Conservation (phyloP, 768 basidiomycete genomes). For the Nevesoporus exiguus region DNA sequence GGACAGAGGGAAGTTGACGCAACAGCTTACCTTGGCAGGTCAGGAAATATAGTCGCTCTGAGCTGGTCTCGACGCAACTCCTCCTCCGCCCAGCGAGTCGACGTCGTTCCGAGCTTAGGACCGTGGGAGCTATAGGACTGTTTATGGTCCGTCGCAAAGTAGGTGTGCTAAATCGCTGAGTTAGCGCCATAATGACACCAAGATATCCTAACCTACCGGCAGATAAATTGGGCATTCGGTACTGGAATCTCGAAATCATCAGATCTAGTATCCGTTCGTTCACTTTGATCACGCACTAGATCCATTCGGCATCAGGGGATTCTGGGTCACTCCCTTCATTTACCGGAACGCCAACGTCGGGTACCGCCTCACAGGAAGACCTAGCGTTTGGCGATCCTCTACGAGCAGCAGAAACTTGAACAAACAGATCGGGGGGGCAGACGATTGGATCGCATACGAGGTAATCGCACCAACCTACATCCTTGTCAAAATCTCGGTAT, state of each 20-base stretch:
- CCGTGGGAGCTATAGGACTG: constrained; percentile 36
- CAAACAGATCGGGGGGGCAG: constrained; percentile 40
- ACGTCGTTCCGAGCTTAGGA: constrained; percentile 10
- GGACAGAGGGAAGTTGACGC: background rate
- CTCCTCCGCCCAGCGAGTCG: constrained; percentile 38
- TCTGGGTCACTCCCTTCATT: constrained; percentile 43
- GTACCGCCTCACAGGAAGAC: constrained; percentile 1
- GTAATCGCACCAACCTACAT: constrained; percentile 47
- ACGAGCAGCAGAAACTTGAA: constrained; percentile 29
- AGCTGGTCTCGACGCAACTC: constrained; percentile 36
- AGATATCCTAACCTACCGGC: constrained; percentile 33
- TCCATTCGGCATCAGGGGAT: constrained; percentile 35
- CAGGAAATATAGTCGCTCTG: constrained; percentile 41
- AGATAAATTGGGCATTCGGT: constrained; percentile 46
- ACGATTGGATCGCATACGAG: constrained; percentile 43
- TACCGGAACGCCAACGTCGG: constrained; percentile 32
- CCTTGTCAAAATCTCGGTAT: background rate
- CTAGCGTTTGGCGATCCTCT: constrained; percentile 2
- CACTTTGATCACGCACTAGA: constrained; percentile 37
- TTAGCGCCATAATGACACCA: background rate
- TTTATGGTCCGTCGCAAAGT: constrained; percentile 49
- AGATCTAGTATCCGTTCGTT: background rate
- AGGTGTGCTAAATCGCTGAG: constrained; percentile 36
- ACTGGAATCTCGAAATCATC: constrained; percentile 20
- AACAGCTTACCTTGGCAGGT: constrained; percentile 37